Percentiles rank a stretch among this genome's conserved stretches.
Conservation (phyloP, 805 yeast genomes). For the Candida schatavii region DNA sequence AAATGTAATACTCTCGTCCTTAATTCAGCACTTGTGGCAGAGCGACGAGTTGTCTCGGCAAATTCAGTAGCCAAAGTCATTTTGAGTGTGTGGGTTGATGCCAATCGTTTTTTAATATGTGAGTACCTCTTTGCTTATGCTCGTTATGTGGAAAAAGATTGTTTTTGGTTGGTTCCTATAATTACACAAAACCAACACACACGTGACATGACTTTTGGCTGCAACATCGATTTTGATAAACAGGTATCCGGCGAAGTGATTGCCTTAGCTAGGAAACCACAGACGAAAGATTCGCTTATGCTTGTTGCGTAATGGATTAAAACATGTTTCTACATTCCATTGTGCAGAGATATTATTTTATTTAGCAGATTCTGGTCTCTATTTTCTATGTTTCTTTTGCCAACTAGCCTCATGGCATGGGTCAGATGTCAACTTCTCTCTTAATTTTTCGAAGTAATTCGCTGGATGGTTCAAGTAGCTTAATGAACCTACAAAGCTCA, state of each 20-base stretch:
- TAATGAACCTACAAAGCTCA: constrained; percentile 53
- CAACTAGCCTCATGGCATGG: not conserved
- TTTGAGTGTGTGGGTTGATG: constrained; percentile 5
- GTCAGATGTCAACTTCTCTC: constrained; percentile 2
- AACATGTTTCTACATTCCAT: too few species aligned
- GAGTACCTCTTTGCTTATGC: constrained; percentile 1
- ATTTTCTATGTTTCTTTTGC: not conserved
- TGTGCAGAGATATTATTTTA: too few species aligned
- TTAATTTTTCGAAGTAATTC: constrained; percentile 19
- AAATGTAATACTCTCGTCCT: constrained; percentile 61
- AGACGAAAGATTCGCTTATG: too few species aligned
- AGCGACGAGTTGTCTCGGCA: constrained; percentile 75
- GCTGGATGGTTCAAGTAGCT: constrained; percentile 46
- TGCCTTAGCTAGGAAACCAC: too few species aligned
- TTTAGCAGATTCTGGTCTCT: not conserved
- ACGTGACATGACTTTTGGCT: too few species aligned
- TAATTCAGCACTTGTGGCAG: constrained; percentile 60
- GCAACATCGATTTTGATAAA: too few species aligned
- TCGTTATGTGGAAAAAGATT: constrained; percentile 10
- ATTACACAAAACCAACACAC: constrained; percentile 1
- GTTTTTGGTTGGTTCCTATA: constrained; percentile 23
- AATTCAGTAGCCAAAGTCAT: constrained; percentile 77
- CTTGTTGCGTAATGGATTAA: too few species aligned
- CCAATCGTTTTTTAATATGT: not conserved
- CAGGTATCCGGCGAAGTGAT: too few species aligned